Evolutionary conservation across 2,329 filamentous ascomycete genomes (phyloP).

Genomic region (Colletotrichum coccodes): DNA sequence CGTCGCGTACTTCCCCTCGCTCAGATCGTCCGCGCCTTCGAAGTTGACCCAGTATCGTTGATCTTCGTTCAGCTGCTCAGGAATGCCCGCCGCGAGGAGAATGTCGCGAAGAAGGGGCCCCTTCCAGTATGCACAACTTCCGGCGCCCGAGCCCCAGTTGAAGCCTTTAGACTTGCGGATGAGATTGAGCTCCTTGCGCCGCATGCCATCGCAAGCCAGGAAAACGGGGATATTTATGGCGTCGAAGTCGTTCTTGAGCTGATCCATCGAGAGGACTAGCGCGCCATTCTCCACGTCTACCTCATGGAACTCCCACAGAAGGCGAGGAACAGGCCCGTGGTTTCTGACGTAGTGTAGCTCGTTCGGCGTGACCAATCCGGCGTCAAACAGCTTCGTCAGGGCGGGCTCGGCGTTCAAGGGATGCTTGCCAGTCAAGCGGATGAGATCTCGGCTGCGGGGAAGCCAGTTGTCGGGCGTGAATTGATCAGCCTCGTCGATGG

Average conservation of each 20-base stretch:
- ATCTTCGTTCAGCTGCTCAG: conserved; percentile 15
- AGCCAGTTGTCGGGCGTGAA: conserved; percentile 65
- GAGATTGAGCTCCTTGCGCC: conserved; percentile 63
- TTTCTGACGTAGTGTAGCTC: conserved; percentile 63
- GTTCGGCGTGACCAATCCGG: conserved; percentile 61
- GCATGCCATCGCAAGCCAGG: conserved; percentile 60
- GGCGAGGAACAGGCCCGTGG: conserved; percentile 61
- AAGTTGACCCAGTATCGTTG: conserved; percentile 56
- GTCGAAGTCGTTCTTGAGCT: conserved; percentile 52
- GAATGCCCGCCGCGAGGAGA: conserved; percentile 51
- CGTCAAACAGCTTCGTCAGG: conserved; percentile 52
- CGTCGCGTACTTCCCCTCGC: conserved; percentile 58
- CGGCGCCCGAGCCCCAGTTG: conserved; percentile 55
- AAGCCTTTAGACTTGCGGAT: conserved; percentile 59
- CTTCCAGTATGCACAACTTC: conserved; percentile 62
- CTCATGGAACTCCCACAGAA: conserved; percentile 60
- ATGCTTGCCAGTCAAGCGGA: conserved; percentile 62
- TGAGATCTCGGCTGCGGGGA: conserved; percentile 55
- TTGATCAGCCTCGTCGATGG: conserved; percentile 54
- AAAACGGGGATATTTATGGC: conserved; percentile 58
- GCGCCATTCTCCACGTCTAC: conserved; percentile 54
- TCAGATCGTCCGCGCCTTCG: conserved; percentile 57
- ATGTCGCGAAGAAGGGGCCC: conserved; percentile 57
- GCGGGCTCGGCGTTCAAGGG: conserved; percentile 61
- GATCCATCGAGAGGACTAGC: conserved; percentile 53